Conservation (phyloP, 805 yeast genomes). For the Suhomyces canberraensis region DNA sequence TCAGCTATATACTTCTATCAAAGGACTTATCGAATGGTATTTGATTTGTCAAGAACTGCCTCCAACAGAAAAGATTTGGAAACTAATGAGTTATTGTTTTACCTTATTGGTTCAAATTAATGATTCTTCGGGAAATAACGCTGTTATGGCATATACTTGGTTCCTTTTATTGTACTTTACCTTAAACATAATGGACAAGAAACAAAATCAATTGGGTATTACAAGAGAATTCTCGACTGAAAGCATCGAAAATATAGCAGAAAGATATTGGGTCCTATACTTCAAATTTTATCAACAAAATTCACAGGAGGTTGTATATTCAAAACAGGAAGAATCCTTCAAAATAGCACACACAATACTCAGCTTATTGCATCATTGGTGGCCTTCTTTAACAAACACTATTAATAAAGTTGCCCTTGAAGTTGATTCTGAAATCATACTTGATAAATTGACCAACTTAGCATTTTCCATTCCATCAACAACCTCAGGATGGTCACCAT, state of each 20-base stretch:
- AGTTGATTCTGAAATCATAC: conserved; percentile 9
- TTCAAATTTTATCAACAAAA: conserved; percentile 3
- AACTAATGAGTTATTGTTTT: conserved; percentile 11
- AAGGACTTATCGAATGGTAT: conserved; percentile 27
- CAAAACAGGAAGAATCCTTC: conserved; percentile 19
- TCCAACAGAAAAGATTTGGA: conserved; percentile 18
- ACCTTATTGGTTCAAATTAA: conserved; percentile 7
- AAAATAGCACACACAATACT: conserved; percentile 17
- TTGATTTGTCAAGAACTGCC: conserved; percentile 26
- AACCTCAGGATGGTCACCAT: conserved; percentile 22
- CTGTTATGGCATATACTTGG: conserved; percentile 15
- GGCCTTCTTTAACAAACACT: conserved; percentile 23
- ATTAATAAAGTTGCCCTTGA: conserved; percentile 11
- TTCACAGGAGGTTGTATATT: too few relatives aligned
- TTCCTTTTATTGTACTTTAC: conserved; percentile 11
- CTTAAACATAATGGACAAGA: conserved; percentile 1
- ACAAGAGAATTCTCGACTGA: too few relatives aligned
- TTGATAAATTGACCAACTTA: conserved; percentile 16
- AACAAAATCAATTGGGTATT: not conserved
- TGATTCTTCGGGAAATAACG: not conserved
- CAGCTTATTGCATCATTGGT: conserved; percentile 17
- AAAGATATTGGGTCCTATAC: conserved; percentile 9
- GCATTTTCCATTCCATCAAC: conserved; percentile 14
- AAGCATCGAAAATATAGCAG: not conserved
- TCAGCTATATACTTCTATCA: conserved; percentile 19